Percentiles rank a stretch among this genome's conserved stretches.
Conservation (phyloP, 2,329 filamentous ascomycete genomes). For the Arthrobotrys sphaeroides region DNA sequence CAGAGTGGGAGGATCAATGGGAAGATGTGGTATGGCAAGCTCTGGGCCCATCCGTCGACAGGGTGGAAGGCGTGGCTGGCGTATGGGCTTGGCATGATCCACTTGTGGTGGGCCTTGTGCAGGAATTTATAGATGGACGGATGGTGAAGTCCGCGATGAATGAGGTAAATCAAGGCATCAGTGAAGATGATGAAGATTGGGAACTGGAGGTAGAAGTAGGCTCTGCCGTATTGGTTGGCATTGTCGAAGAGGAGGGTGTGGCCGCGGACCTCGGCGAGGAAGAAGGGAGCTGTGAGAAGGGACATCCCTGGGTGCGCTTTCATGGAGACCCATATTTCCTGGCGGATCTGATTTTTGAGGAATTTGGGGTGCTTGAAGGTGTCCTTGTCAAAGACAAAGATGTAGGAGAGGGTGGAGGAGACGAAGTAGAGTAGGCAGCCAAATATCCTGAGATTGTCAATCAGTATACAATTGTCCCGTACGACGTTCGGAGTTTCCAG, state of each 20-base stretch:
- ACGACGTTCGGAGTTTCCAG: no score
- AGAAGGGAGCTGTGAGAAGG: conserved; percentile 80
- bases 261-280: conserved; percentile 83
- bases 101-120: conserved; percentile 99
- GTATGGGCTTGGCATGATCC: conserved; percentile 97
- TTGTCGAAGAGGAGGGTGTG: conserved; percentile 87
- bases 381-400: conserved; percentile 89
- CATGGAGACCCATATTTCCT: conserved; percentile 85
- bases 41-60: conserved; percentile 87
- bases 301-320: conserved; percentile 82
- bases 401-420: conserved; percentile 82
- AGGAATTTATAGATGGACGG: conserved; percentile 82
- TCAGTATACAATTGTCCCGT: conserved; percentile 24
- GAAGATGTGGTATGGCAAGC: conserved; percentile 90
- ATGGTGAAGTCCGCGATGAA: conserved; percentile 85
- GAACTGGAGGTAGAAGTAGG: conserved; percentile 85
- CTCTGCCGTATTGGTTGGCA: conserved; percentile 75
- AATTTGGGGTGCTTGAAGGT: conserved; percentile 91
- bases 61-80: conserved; percentile 96
- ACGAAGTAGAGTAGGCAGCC: conserved; percentile 85
- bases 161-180: conserved; percentile 90
- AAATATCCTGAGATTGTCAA: conserved; percentile 73
- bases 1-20: conserved; percentile 92
- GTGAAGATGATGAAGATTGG: conserved; percentile 88
- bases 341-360: conserved; percentile 87